Conservation (phyloP, 2,329 filamentous ascomycete species). For the Penicillium sp. region DNA sequence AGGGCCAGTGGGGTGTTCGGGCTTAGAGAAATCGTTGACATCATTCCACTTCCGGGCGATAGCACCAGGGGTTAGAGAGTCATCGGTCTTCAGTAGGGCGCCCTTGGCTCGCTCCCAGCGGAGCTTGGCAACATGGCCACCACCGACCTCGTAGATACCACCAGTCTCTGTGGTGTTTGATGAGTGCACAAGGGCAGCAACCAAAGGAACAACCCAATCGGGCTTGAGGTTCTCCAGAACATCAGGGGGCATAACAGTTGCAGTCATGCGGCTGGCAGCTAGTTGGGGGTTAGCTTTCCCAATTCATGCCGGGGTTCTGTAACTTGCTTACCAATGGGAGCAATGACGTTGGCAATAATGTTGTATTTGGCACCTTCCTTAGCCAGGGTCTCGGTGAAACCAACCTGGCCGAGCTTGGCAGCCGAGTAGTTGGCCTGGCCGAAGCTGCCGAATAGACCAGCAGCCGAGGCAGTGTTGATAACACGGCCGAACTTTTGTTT, state of each 20-base stretch:
- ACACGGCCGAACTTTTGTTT: conserved; percentile 98
- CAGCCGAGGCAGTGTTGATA: conserved; percentile 96
- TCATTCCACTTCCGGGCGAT: conserved; percentile 86
- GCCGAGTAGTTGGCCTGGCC: conserved; percentile 97
- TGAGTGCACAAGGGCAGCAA: conserved; percentile 82
- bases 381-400: conserved; percentile 95
- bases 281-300: conserved; percentile 10
- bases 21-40: conserved; percentile 79
- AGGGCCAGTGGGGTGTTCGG: conserved; percentile 78
- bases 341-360: conserved; percentile 91
- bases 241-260: conserved; percentile 94
- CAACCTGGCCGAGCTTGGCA: conserved; percentile 91
- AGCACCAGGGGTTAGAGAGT: conserved; percentile 81
- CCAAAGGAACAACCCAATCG: conserved; percentile 91
- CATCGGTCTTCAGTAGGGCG: conserved; percentile 83
- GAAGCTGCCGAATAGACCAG: conserved; percentile 92
- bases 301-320: not conserved
- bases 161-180: conserved; percentile 81
- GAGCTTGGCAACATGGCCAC: conserved; percentile 86
- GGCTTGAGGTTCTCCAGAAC: conserved; percentile 81
- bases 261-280: conserved; percentile 92
- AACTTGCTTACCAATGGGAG: conserved; percentile 63
- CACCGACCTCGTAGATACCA: conserved; percentile 88
- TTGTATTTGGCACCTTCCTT: conserved; percentile 99
- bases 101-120: conserved; percentile 93